Conservation (phyloP, 2,329 filamentous ascomycete genomes). For the Parasarocladium wereldwijsianum region DNA sequence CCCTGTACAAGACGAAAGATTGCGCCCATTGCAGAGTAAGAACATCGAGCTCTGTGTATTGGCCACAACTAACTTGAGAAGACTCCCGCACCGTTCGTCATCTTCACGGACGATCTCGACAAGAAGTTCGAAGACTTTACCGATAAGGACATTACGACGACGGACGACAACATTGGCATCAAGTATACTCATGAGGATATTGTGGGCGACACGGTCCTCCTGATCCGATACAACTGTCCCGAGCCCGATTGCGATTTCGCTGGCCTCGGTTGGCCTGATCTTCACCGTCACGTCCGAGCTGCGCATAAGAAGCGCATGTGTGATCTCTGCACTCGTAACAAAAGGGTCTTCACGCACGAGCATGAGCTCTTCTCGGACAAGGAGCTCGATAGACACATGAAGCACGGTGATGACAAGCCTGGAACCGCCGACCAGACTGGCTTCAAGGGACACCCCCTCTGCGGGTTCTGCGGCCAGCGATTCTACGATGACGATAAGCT, state of each 20-base stretch:
- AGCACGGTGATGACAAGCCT: conserved; percentile 76
- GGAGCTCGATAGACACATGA: conserved; percentile 78
- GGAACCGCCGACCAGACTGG: conserved; percentile 85
- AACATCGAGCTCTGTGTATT: conserved; percentile 8
- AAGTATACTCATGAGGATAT: conserved; percentile 82
- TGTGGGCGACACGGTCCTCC: conserved; percentile 73
- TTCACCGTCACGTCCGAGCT: conserved; percentile 63
- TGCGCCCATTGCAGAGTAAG: conserved; percentile 89
- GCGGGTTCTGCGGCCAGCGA: conserved; percentile 77
- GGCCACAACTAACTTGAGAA: conserved; percentile 11
- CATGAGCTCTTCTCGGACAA: conserved; percentile 78
- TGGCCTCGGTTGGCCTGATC: conserved; percentile 48
- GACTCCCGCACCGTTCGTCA: conserved; percentile 64
- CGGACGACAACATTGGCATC: conserved; percentile 79
- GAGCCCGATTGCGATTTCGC: conserved; percentile 68
- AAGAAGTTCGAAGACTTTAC: conserved; percentile 81
- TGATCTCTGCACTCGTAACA: conserved; percentile 80
- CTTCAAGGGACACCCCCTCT: conserved; percentile 90
- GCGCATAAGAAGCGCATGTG: conserved; percentile 81
- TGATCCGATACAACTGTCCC: conserved; percentile 91
- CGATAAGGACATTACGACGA: conserved; percentile 56
- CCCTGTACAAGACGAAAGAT: conserved; percentile 89
- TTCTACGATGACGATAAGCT: conserved; percentile 97
- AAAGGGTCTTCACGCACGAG: conserved; percentile 97
- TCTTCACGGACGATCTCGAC: conserved; percentile 75